Evolutionary conservation across 2,329 filamentous ascomycete species (phyloP), one percentile per base, ranked within the genome.

Genomic region (Boeremia lycopersici): DNA sequence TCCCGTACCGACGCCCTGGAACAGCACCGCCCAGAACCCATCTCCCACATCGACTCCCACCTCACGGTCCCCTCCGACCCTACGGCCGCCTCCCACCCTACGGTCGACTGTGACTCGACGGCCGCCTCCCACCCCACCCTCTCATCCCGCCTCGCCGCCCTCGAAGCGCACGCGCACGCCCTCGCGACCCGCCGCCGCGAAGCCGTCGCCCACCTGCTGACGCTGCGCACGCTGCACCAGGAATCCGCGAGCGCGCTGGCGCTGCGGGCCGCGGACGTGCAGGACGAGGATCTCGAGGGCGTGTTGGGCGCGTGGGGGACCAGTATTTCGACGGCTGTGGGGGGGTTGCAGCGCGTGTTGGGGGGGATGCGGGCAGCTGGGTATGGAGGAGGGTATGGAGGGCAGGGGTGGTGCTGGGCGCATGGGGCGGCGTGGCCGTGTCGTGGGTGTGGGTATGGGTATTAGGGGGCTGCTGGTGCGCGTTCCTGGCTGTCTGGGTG

Each of bases 181-280:
- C 48, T 59, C 13, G 13, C 31, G 9, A 26, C 44, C 4, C 64
- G 60, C 6, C 65, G 65, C 36, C 51, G 49, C 8, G 64, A 64
- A 42, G 55, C 61, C 2, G 64, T 64, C 8, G 1, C 38, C 15
- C 57, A 59, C 9, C 57, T 68, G 1, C 34, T 48, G 39, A 68
- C 57, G 33, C 48, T 67, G 26, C 56, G 62, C 13, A 60, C 61
- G 2, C 38, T 63, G 0, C 48, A 65, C 29, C 59, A 61, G 29
- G 63, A 66, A 44, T 59, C 64, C 19, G 52, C 46, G 35, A 66
- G 66, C 26, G 54, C 60, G 2, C 62, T 67, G 34, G 45, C 51
- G 1, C 23, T 63, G 13, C 62, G 62, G 19, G 50, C 57, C 3
- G 39, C 8, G 2, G 62, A 65, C 11, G 46, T 68, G 8, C 54